Percentiles rank a stretch among this genome's conserved stretches.
Evolutionary conservation across 208 protist species (phyloP).

Genomic region (Trypanosoma brucei): DNA sequence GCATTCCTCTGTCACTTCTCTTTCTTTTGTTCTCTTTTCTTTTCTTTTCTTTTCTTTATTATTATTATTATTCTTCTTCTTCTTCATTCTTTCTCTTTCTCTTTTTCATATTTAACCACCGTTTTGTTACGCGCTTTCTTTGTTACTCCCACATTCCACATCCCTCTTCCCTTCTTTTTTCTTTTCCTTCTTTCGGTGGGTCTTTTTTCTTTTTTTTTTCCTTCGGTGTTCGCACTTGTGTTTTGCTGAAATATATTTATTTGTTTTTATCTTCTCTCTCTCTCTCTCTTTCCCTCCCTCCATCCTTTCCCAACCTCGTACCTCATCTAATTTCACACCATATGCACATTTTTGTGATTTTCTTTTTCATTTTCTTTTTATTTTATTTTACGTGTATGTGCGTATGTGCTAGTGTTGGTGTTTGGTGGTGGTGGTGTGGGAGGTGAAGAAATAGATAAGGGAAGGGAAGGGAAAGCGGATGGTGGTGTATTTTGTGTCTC

Average conservation of each 20-base stretch:
- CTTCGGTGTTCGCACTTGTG: neutral
- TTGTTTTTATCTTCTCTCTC: constrained; percentile 8
- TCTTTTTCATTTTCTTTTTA: neutral
- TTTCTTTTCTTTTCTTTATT: neutral
- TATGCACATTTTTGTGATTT: neutral
- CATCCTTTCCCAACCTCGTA: neutral
- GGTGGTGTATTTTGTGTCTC: too few species aligned
- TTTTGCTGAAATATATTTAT: constrained; percentile 8
- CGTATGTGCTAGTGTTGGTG: too few species aligned
- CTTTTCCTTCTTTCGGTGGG: constrained; percentile 2
- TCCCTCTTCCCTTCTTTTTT: constrained; percentile 12
- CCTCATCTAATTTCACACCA: neutral
- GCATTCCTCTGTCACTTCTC: neutral
- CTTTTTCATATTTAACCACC: neutral
- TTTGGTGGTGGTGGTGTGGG: neutral
- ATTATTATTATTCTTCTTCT: neutral
- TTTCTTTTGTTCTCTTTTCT: neutral
- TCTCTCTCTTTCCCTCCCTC: neutral
- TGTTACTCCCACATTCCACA: neutral
- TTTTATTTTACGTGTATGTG: too few species aligned
- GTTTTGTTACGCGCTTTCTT: constrained; percentile 9
- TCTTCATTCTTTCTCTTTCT: constrained; percentile 14
- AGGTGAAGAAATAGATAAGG: neutral
- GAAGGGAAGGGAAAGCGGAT: neutral
- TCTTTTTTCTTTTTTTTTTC: constrained; percentile 10